These are phyloP conservation scores for Tritrichomonas musculus DNA, from an alignment of 208 protist species.

Conservation along the genomic window DNA sequence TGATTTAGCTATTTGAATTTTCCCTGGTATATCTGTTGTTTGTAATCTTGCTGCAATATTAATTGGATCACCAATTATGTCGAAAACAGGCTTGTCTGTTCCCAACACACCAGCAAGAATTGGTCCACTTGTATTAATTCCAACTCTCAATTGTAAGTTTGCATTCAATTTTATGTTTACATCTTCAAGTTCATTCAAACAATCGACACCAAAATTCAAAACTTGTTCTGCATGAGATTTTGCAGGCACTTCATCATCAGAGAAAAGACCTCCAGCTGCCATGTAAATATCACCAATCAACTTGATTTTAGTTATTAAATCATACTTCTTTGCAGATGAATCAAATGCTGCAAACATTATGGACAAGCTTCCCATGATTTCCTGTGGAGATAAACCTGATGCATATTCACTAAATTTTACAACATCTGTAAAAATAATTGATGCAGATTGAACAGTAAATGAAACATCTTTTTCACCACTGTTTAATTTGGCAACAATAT, in stretches of 20 bases:
- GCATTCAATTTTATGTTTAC: not conserved
- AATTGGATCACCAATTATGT: too few relatives aligned
- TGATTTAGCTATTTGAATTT: too few relatives aligned
- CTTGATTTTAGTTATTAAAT: not conserved
- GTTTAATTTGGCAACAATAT: not conserved
- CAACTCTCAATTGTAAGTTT: too few relatives aligned
- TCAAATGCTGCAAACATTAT: not conserved
- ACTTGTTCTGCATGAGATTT: not conserved
- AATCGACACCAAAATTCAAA: not conserved
- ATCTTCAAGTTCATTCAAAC: not conserved
- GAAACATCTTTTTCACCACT: not conserved
- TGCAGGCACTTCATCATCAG: not conserved
- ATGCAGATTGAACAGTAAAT: not conserved
- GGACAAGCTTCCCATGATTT: not conserved
- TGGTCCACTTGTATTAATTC: not conserved
- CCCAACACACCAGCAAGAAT: not conserved
- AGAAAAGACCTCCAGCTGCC: not conserved
- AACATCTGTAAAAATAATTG: not conserved
- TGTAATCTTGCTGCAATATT: slow-evolving; percentile 28
- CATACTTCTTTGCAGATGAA: not conserved
- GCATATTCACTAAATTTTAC: not conserved
- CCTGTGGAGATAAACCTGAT: not conserved
- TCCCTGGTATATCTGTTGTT: not conserved
- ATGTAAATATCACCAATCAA: not conserved
- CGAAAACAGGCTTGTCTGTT: not conserved